Evolutionary conservation across 2,329 filamentous ascomycete species (phyloP).

Genomic region (Scolecobasidium constrictum): DNA sequence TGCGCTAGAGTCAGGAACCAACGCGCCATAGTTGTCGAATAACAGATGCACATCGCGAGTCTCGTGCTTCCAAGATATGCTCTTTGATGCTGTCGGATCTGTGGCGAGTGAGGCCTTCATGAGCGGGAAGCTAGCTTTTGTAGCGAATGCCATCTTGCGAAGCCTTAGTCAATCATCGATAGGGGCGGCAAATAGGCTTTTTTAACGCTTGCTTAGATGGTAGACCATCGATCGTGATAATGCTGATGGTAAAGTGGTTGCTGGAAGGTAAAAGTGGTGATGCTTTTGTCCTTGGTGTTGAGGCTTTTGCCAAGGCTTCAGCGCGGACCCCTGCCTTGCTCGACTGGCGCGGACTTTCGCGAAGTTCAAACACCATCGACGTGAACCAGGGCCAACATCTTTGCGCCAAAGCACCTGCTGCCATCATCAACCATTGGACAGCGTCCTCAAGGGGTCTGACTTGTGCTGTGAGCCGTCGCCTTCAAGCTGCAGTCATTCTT

Average conservation of each 20-base stretch:
- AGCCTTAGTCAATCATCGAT: no score
- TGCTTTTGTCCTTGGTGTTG: no score
- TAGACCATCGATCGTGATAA: no score
- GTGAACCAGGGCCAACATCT: background rate
- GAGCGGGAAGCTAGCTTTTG: slow-evolving; percentile 14
- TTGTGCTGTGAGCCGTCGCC: background rate
- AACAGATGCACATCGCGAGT: slow-evolving; percentile 11
- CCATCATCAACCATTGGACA: background rate
- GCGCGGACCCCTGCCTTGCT: no score
- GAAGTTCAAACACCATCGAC: background rate
- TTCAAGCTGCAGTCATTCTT: no score
- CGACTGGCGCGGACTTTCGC: no score
- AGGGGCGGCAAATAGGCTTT: no score
- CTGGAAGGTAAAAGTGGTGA: no score
- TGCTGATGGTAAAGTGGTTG: no score
- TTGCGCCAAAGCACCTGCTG: background rate
- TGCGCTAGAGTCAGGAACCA: slow-evolving; percentile 11
- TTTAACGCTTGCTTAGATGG: no score
- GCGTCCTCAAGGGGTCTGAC: background rate
- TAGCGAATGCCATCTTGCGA: no score
- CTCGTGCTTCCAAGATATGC: slow-evolving; percentile 9
- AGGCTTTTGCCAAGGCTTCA: no score
- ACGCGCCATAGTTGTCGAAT: slow-evolving; percentile 11
- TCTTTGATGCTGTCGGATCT: slow-evolving; percentile 19
- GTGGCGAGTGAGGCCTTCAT: slow-evolving; percentile 17